Evolutionary conservation across 805 yeast genomes (phyloP).

Genomic region (Saccharomycodes ludwigii): DNA sequence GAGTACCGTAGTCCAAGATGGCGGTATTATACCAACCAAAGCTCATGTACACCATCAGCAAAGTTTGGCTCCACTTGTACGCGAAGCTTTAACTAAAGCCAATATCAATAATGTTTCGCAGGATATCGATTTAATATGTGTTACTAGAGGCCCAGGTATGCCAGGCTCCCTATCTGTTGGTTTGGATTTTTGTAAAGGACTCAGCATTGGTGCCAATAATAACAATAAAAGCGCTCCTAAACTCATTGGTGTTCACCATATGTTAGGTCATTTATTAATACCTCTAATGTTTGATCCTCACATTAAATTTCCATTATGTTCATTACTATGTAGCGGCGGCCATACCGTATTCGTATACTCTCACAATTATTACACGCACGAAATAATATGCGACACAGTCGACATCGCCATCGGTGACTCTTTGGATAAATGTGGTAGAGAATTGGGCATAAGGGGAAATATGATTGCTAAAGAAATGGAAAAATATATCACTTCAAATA

Average conservation of each 20-base stretch:
- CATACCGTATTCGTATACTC: constrained; percentile 82
- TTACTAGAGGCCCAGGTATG: constrained; percentile 96
- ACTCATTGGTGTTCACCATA: constrained; percentile 79
- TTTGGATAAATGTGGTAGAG: constrained; percentile 84
- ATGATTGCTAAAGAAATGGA: constrained; percentile 86
- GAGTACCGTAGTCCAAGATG: constrained; percentile 42
- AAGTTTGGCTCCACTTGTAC: constrained; percentile 39
- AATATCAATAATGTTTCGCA: constrained; percentile 8
- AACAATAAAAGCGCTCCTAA: too few species aligned
- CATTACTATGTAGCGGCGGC: constrained; percentile 83
- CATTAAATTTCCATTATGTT: constrained; percentile 48
- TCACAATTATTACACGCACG: constrained; percentile 48
- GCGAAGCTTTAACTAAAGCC: constrained; percentile 25
- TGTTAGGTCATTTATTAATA: constrained; percentile 82
- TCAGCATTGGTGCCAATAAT: constrained; percentile 72
- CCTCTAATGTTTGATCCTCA: constrained; percentile 42
- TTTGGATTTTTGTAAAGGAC: constrained; percentile 73
- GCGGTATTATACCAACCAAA: constrained; percentile 81
- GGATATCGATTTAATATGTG: constrained; percentile 67
- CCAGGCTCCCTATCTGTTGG: constrained; percentile 78
- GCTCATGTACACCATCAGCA: constrained; percentile 73
- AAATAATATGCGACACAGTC: constrained; percentile 56
- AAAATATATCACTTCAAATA: constrained; percentile 28
- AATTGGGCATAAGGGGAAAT: constrained; percentile 64
- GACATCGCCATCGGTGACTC: constrained; percentile 94